A percentile compares a stretch with the other conserved stretches of the same genome.
These are phyloP conservation scores for Alternaria conjuncta DNA, from an alignment of 2,329 filamentous ascomycete species.

Conservation along the genomic window DNA sequence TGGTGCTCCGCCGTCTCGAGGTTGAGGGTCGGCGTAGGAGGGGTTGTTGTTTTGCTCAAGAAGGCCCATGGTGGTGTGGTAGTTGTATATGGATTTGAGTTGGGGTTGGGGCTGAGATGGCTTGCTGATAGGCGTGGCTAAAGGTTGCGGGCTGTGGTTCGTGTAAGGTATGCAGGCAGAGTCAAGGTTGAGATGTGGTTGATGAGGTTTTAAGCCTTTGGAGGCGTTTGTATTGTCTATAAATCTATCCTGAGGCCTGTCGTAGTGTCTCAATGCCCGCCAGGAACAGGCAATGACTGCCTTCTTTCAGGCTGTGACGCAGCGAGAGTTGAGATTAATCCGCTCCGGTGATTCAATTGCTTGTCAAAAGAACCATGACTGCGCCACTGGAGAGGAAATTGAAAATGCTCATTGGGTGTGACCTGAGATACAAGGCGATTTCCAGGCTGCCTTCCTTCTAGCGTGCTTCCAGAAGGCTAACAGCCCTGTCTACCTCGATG, in stretches of 20 bases:
- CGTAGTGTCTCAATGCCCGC: constrained; percentile 20
- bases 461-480: constrained; percentile 31
- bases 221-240: constrained; percentile 25
- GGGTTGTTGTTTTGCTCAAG: constrained; percentile 12
- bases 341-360: constrained; percentile 22
- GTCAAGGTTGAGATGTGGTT: constrained; percentile 15
- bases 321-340: constrained; percentile 20
- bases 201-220: constrained; percentile 10
- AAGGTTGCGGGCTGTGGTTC: constrained; percentile 17
- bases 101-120: not conserved
- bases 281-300: constrained; percentile 38
- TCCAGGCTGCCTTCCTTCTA: constrained; percentile 36
- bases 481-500: constrained; percentile 19
- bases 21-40: constrained; percentile 29
- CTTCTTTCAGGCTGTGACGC: constrained; percentile 43
- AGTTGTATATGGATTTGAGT: constrained; percentile 3
- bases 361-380: constrained; percentile 23
- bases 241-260: constrained; percentile 32
- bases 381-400: constrained; percentile 30
- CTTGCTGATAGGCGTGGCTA: constrained; percentile 17
- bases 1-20: constrained; percentile 44
- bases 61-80: constrained; percentile 26
- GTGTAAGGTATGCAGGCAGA: constrained; percentile 14
- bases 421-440: constrained; percentile 34
- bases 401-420: constrained; percentile 26